Evolutionary conservation across 116 monocot species (phyloP).

Genomic region (Trichopus zeylanicus): DNA sequence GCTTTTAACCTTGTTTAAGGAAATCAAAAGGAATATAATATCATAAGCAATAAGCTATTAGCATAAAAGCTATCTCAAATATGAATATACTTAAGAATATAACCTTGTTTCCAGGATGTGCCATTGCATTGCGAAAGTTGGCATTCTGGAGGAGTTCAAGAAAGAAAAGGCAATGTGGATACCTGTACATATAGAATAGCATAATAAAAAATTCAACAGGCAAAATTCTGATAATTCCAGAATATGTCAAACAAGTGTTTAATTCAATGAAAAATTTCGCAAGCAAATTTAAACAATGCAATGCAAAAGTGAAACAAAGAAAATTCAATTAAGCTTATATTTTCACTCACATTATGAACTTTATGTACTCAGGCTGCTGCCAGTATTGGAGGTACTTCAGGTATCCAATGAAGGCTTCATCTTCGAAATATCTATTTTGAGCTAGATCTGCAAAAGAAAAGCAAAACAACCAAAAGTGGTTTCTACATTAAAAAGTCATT

Average conservation of each 20-base stretch:
- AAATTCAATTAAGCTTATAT: not conserved
- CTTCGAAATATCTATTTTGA: conserved; percentile 96
- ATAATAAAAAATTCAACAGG: not conserved
- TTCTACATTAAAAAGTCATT: too few relatives aligned
- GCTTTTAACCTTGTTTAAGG: too few relatives aligned
- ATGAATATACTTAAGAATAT: not conserved
- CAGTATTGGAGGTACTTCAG: conserved; percentile 96
- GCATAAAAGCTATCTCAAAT: not conserved
- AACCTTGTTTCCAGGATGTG: conserved; percentile 97
- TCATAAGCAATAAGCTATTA: not conserved
- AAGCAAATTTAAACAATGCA: not conserved
- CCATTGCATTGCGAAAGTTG: conserved; percentile 97
- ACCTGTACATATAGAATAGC: conserved; percentile 34
- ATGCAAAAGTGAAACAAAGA: not conserved
- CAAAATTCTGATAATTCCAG: not conserved
- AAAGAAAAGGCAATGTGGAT: conserved; percentile 97
- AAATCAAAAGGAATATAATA: not conserved
- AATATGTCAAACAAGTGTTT: not conserved
- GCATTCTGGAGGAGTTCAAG: conserved; percentile 96
- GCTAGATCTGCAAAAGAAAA: conserved; percentile 62
- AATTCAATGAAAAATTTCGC: not conserved
- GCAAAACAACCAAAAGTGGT: not conserved
- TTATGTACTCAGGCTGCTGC: conserved; percentile 83
- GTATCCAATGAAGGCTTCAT: conserved; percentile 97
- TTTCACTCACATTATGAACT: conserved; percentile 77